These are phyloP conservation scores for Xylaria hypoxylon DNA, from an alignment of 2,329 filamentous ascomycete genomes.

Conservation along the genomic window DNA sequence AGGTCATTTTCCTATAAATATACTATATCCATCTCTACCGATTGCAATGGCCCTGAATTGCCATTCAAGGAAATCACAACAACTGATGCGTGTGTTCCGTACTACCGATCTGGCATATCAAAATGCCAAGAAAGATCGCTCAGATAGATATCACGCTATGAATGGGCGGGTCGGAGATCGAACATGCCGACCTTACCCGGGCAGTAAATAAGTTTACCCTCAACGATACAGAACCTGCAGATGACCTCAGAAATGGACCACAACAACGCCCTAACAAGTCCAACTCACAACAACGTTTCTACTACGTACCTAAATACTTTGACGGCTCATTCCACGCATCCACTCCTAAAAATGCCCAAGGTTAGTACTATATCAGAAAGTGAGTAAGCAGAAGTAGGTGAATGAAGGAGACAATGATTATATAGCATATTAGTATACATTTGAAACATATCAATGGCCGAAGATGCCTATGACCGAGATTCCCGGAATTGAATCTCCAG, in stretches of 20 bases:
- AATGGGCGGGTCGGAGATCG: conserved; percentile 3
- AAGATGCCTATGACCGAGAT: background rate
- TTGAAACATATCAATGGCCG: background rate
- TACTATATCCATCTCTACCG: background rate
- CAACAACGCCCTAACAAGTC: background rate
- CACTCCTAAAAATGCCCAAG: background rate
- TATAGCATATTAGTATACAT: background rate
- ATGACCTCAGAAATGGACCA: background rate
- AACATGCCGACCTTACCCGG: conserved; percentile 7
- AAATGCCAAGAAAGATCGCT: conserved; percentile 8
- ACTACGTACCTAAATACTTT: background rate
- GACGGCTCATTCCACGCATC: background rate
- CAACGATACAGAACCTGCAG: background rate
- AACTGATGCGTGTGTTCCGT: background rate
- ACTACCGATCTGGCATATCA: background rate
- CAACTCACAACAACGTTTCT: background rate
- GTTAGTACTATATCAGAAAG: background rate
- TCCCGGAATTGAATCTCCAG: background rate
- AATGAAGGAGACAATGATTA: background rate
- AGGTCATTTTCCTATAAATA: background rate
- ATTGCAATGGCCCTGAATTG: background rate
- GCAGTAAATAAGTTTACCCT: background rate
- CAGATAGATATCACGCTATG: conserved; percentile 1
- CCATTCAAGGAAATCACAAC: background rate
- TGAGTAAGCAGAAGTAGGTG: background rate